Conservation (phyloP, 768 basidiomycete species). For the Amylocystis lapponica region DNA sequence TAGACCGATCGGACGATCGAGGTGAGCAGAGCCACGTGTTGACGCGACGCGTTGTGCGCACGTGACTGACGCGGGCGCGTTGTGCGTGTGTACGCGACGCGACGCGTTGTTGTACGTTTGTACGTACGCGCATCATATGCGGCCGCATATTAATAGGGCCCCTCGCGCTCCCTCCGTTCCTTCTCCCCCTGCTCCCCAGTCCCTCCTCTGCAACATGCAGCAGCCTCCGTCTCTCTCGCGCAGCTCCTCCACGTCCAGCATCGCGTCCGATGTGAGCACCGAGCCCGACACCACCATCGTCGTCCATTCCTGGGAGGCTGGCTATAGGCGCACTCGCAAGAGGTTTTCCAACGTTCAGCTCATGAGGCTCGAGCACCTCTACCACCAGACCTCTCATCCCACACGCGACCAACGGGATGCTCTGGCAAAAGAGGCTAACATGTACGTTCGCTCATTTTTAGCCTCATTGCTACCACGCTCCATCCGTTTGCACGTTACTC, state of each 20-base stretch:
- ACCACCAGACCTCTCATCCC: constrained; percentile 66
- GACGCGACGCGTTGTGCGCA: too few species aligned
- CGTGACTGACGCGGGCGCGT: too few species aligned
- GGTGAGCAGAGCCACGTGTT: too few species aligned
- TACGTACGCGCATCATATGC: constrained; percentile 9
- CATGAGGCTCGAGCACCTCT: constrained; percentile 67
- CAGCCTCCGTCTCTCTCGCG: constrained; percentile 35
- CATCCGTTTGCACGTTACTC: constrained; percentile 3
- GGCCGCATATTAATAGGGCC: constrained; percentile 11
- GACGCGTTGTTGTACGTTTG: constrained; percentile 6
- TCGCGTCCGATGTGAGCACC: constrained; percentile 33
- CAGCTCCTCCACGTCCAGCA: constrained; percentile 51
- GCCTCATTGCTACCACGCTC: constrained; percentile 1
- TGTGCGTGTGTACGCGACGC: constrained; percentile 7
- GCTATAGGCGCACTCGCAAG: constrained; percentile 57
- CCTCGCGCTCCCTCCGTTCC: constrained; percentile 3
- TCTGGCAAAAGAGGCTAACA: constrained; percentile 53
- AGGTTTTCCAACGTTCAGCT: constrained; percentile 65
- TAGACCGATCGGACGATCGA: too few species aligned
- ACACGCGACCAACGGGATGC: constrained; percentile 68
- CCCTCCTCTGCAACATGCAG: background rate
- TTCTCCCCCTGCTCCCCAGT: constrained; percentile 2
- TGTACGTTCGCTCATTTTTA: constrained; percentile 59
- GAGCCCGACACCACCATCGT: background rate
- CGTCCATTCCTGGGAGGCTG: background rate